These are phyloP conservation scores for Fusarium sp. DNA, from an alignment of 2,329 filamentous ascomycete genomes.

Conservation along the genomic window DNA sequence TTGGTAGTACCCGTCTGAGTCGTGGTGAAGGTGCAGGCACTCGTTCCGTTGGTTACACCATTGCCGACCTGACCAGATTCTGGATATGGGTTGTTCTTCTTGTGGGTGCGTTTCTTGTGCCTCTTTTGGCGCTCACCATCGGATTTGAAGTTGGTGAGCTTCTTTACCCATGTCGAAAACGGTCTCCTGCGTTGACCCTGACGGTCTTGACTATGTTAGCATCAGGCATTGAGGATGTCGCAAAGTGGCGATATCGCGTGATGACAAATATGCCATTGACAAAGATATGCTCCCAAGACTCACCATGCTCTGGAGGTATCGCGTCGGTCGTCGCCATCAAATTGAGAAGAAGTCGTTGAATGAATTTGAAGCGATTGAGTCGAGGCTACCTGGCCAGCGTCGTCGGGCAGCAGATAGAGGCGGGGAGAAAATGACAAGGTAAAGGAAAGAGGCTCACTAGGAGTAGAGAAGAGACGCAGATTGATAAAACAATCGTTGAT, in stretches of 20 bases:
- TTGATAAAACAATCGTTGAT: conserved; percentile 13
- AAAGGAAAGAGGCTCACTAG: conserved; percentile 12
- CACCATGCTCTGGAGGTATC: conserved; percentile 43
- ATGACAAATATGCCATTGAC: neutral
- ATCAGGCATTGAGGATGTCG: conserved; percentile 3
- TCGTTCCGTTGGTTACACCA: conserved; percentile 52
- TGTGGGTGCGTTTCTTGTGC: conserved; percentile 66
- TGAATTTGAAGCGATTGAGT: conserved; percentile 17
- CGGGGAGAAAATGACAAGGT: conserved; percentile 31
- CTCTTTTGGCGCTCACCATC: conserved; percentile 61
- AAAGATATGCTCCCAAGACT: neutral
- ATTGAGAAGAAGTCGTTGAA: conserved; percentile 9
- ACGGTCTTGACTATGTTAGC: conserved; percentile 68
- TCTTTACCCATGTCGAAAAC: conserved; percentile 94
- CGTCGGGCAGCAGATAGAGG: conserved; percentile 34
- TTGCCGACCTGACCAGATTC: conserved; percentile 73
- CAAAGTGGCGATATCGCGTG: conserved; percentile 12
- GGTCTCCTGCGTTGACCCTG: conserved; percentile 78
- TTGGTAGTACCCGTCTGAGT: conserved; percentile 63
- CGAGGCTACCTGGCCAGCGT: conserved; percentile 24
- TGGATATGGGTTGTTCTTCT: conserved; percentile 94
- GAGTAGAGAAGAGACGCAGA: conserved; percentile 1
- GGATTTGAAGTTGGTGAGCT: conserved; percentile 87
- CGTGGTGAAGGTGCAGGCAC: conserved; percentile 66
- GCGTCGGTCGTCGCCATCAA: conserved; percentile 46